phyloP scores from a whole-genome alignment of 352 stramenopile species.

The Globisporangium nagaii region DNA sequence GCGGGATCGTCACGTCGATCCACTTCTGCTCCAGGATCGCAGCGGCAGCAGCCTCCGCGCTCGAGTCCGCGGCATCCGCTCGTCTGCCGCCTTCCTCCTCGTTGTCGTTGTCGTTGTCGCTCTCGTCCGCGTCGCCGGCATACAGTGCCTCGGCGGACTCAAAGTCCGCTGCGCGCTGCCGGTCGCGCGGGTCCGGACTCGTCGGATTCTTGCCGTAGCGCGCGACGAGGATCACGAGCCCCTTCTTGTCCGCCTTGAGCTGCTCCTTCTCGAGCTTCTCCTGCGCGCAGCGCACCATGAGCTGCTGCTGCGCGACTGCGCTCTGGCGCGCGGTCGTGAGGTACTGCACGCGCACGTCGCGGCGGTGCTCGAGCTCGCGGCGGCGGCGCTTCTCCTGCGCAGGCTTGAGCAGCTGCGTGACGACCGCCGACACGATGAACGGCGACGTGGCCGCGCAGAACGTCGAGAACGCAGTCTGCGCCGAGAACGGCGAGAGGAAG shows the following conservation, averaged over 20 bases:
- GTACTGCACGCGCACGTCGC: slow-evolving; percentile 50
- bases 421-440: slow-evolving; percentile 56
- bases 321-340: slow-evolving; percentile 40
- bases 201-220: slow-evolving; percentile 77
- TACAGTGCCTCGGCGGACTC: slow-evolving; percentile 12
- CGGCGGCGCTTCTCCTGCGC: slow-evolving; percentile 55
- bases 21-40: slow-evolving; percentile 38
- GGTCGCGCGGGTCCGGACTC: slow-evolving; percentile 32
- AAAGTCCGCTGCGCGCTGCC: slow-evolving; percentile 15
- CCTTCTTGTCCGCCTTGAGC: slow-evolving; percentile 33
- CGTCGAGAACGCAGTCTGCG: slow-evolving; percentile 59
- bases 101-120: slow-evolving; percentile 11
- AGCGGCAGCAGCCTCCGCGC: not conserved
- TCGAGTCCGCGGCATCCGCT: slow-evolving; percentile 9
- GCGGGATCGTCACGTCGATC: slow-evolving; percentile 72
- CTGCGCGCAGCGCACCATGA: slow-evolving; percentile 60
- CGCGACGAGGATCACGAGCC: slow-evolving; percentile 64
- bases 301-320: slow-evolving; percentile 63
- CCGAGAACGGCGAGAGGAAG: slow-evolving; percentile 71
- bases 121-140: slow-evolving; percentile 9
- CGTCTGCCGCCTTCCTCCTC: slow-evolving; percentile 14
- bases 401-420: slow-evolving; percentile 64
- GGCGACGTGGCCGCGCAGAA: slow-evolving; percentile 70
- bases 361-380: slow-evolving; percentile 35
- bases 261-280: slow-evolving; percentile 56